phyloP scores from a whole-genome alignment of 208 protist species.

The Strigomonas galati region DNA sequence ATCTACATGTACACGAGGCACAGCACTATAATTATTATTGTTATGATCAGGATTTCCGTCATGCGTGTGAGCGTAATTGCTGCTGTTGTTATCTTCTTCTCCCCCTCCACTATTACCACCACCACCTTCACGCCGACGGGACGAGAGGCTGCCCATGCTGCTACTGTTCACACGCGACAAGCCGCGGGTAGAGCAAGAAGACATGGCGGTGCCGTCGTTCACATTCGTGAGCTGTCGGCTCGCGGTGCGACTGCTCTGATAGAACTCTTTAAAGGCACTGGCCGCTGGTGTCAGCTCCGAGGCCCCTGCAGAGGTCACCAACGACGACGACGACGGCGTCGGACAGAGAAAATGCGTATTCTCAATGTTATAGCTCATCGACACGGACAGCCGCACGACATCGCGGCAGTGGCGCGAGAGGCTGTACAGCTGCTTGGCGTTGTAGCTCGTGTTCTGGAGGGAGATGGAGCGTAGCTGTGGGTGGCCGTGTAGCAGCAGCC shows the following conservation, averaged over 20 bases:
- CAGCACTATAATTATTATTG: too few species aligned
- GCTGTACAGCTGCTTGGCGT: slow-evolving; percentile 25
- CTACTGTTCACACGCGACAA: too few species aligned
- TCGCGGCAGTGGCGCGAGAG: slow-evolving; percentile 36
- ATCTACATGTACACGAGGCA: too few species aligned
- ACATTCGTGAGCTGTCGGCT: slow-evolving; percentile 1
- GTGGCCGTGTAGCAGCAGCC: slow-evolving; percentile 28
- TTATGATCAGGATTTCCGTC: too few species aligned
- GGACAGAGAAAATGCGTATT: slow-evolving; percentile 45
- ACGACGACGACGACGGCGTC: slow-evolving; percentile 23
- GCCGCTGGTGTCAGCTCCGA: too few species aligned
- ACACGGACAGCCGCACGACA: slow-evolving; percentile 46
- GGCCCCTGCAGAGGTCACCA: slow-evolving; percentile 13
- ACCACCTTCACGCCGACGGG: too few species aligned
- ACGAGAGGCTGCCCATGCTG: too few species aligned
- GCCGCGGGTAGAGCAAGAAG: too few species aligned
- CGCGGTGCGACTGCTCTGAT: background rate
- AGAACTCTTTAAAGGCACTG: background rate
- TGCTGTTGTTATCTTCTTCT: too few species aligned
- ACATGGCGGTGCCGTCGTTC: too few species aligned
- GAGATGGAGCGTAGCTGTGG: slow-evolving; percentile 33
- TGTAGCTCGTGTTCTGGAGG: slow-evolving; percentile 32
- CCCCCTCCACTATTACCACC: too few species aligned
- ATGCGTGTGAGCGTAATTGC: too few species aligned
- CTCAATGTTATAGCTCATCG: slow-evolving; percentile 39